phyloP scores from a whole-genome alignment of 2,329 filamentous ascomycete species.

The Pseudogymnoascus sp. region DNA sequence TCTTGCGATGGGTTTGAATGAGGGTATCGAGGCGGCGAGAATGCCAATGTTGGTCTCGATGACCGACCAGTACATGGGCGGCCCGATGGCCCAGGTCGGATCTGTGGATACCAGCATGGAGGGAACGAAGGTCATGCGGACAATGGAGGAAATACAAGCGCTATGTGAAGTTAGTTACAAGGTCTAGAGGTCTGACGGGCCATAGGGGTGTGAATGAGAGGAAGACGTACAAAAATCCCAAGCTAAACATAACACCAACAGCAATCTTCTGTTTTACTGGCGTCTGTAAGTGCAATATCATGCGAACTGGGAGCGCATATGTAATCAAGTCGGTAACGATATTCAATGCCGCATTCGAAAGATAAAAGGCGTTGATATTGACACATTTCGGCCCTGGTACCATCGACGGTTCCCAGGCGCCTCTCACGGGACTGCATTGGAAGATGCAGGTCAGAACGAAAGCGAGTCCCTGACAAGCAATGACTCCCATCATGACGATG shows the following conservation, averaged over 20 bases:
- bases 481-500: slow-evolving; percentile 36
- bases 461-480: slow-evolving; percentile 35
- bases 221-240: slow-evolving; percentile 14
- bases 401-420: slow-evolving; percentile 34
- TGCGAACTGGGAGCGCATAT: slow-evolving; percentile 39
- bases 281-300: slow-evolving; percentile 39
- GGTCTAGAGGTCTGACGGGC: background rate
- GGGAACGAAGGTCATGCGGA: slow-evolving; percentile 41
- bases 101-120: slow-evolving; percentile 35
- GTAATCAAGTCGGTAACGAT: slow-evolving; percentile 42
- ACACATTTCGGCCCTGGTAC: slow-evolving; percentile 32
- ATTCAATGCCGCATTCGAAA: slow-evolving; percentile 42
- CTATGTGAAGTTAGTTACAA: slow-evolving; percentile 23
- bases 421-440: slow-evolving; percentile 37
- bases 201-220: background rate
- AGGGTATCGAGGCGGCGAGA: slow-evolving; percentile 38
- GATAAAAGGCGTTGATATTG: slow-evolving; percentile 42
- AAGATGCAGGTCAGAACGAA: slow-evolving; percentile 40
- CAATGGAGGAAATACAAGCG: slow-evolving; percentile 41
- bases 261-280: slow-evolving; percentile 40
- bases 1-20: slow-evolving; percentile 36
- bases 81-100: slow-evolving; percentile 32
- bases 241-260: slow-evolving; percentile 37
- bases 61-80: slow-evolving; percentile 41
- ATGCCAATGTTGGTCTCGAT: slow-evolving; percentile 39